phyloP scores from a whole-genome alignment of 352 stramenopile species.

The Blastocystis sp. region DNA sequence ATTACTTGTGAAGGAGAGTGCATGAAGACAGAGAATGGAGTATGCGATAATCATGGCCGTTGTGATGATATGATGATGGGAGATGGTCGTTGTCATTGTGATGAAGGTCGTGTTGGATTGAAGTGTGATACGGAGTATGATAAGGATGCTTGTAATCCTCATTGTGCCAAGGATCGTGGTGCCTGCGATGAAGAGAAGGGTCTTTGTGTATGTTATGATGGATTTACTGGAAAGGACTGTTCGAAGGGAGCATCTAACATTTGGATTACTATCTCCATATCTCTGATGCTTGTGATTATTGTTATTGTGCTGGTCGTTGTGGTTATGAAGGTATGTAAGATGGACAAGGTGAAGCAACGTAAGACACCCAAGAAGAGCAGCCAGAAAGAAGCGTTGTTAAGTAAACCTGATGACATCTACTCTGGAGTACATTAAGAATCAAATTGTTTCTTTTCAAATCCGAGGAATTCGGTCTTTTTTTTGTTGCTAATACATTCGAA shows the following conservation, averaged over 20 bases:
- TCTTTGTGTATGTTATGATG: conserved; percentile 5
- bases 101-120: conserved; percentile 71
- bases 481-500: neutral
- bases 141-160: conserved; percentile 37
- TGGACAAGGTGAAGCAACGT: neutral
- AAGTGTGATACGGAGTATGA: conserved; percentile 45
- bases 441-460: neutral
- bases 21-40: conserved; percentile 73
- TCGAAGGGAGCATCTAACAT: neutral
- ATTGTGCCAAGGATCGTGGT: neutral
- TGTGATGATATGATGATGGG: conserved; percentile 73
- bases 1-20: conserved; percentile 73
- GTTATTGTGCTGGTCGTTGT: neutral
- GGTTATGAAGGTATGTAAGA: neutral
- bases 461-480: neutral
- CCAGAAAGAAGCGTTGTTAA: neutral
- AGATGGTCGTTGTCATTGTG: conserved; percentile 74
- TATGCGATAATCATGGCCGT: conserved; percentile 74
- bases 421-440: too few relatives aligned
- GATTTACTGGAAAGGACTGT: conserved; percentile 24
- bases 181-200: conserved; percentile 31
- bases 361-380: neutral
- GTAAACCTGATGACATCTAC: neutral
- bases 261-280: neutral
- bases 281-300: neutral